A percentile compares a stretch with the other conserved stretches of the same genome.
phyloP scores from a whole-genome alignment of 345 rosid species.

The Cardamine resedifolia region DNA sequence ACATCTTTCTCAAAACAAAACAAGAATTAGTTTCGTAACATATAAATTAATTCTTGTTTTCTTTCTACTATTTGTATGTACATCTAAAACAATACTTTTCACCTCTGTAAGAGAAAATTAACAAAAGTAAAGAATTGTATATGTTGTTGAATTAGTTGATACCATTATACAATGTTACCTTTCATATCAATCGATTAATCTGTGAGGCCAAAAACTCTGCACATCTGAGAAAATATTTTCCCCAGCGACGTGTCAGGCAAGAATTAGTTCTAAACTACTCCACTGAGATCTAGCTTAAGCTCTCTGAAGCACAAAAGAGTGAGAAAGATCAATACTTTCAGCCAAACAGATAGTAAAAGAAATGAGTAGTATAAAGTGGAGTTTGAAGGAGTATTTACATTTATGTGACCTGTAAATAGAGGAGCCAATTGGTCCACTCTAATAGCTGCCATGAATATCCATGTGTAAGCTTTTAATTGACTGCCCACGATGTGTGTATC shows the following conservation, averaged over 20 bases:
- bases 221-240: constrained; percentile 8
- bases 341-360: background rate
- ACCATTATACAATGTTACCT: background rate
- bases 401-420: constrained; percentile 8
- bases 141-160: constrained; percentile 7
- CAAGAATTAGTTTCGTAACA: no score
- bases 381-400: constrained; percentile 7
- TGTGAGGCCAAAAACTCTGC: background rate
- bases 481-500: constrained; percentile 1
- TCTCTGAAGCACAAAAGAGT: background rate
- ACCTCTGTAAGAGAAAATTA: background rate
- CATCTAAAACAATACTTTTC: background rate
- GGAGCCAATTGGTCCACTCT: constrained; percentile 9
- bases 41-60: background rate
- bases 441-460: background rate
- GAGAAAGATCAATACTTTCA: background rate
- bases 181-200: background rate
- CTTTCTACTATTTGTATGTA: background rate
- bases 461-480: background rate
- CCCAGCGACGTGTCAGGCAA: background rate
- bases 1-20: background rate
- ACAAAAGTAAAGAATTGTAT: background rate
- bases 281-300: background rate
- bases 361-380: background rate
- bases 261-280: constrained; percentile 31